These are phyloP conservation scores for Aspergillus glaucus DNA, from an alignment of 2,329 filamentous ascomycete species.

Conservation along the genomic window DNA sequence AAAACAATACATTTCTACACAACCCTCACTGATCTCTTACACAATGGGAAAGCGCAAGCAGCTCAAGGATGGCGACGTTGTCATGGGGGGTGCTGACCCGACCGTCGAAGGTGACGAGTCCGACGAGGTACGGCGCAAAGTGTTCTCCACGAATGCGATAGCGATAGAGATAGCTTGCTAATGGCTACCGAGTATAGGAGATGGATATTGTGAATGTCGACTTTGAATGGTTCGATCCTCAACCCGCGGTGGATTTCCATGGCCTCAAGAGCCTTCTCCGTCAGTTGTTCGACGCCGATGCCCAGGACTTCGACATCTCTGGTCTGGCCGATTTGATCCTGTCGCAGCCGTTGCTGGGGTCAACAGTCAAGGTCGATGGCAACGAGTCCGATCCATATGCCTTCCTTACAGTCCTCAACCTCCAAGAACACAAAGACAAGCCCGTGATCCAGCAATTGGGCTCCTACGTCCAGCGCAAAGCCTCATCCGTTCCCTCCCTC, in stretches of 20 bases:
- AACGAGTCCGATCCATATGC: constrained; percentile 89
- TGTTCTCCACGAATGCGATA: constrained; percentile 3
- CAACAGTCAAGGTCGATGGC: constrained; percentile 94
- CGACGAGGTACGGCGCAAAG: constrained; percentile 28
- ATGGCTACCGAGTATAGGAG: constrained; percentile 50
- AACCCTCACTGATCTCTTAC: constrained; percentile 3
- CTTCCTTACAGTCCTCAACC: constrained; percentile 80
- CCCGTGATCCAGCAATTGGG: constrained; percentile 64
- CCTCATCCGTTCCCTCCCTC: constrained; percentile 50
- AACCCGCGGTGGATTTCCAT: constrained; percentile 85
- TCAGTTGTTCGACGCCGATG: constrained; percentile 87
- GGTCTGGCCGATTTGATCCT: constrained; percentile 80
- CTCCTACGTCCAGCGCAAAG: constrained; percentile 60
- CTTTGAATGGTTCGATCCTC: constrained; percentile 98
- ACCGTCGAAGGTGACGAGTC: constrained; percentile 32
- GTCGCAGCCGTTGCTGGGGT: constrained; percentile 79
- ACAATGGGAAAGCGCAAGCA: constrained; percentile 50
- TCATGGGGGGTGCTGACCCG: constrained; percentile 39
- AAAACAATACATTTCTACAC: background rate
- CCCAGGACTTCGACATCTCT: constrained; percentile 78
- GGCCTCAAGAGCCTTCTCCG: constrained; percentile 83
- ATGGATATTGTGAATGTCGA: constrained; percentile 90
- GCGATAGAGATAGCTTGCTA: constrained; percentile 2
- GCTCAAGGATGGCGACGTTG: constrained; percentile 40
- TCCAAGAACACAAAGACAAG: constrained; percentile 69